phyloP scores from a whole-genome alignment of 139 green algal species.

The Volvox reticuliferus region DNA sequence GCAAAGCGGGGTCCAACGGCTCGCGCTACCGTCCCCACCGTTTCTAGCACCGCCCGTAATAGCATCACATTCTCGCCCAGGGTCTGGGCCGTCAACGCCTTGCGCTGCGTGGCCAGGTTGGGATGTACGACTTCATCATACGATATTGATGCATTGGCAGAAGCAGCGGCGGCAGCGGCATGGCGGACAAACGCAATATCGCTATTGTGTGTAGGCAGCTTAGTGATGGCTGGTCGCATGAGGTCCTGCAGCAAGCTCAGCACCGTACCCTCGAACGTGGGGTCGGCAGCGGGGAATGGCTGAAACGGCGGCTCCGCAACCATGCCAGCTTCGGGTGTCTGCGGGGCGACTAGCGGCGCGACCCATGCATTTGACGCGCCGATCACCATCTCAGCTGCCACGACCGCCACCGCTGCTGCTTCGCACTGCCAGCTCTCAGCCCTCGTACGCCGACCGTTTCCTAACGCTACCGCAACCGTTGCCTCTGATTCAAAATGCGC shows the following conservation, averaged over 20 bases:
- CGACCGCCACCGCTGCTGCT: constrained; percentile 55
- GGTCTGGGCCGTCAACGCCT: constrained; percentile 13
- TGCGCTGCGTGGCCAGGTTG: background rate
- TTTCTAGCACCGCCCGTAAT: constrained; percentile 67
- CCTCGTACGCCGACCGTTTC: background rate
- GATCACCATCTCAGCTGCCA: constrained; percentile 73
- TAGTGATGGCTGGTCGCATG: background rate
- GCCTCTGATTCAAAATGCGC: background rate
- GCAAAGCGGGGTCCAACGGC: constrained; percentile 66
- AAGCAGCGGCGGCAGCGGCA: background rate
- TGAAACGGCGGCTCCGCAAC: too few relatives aligned
- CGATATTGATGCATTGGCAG: background rate
- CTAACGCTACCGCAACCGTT: background rate
- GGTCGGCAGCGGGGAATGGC: constrained; percentile 26
- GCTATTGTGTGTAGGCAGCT: constrained; percentile 24
- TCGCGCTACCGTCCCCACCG: constrained; percentile 60
- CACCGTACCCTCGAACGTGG: constrained; percentile 23
- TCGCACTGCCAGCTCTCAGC: constrained; percentile 45
- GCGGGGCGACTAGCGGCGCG: constrained; percentile 9
- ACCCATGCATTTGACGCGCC: constrained; percentile 72
- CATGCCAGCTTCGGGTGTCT: background rate
- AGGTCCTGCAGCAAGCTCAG: constrained; percentile 53
- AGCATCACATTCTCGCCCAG: constrained; percentile 81
- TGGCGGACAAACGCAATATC: too few relatives aligned
- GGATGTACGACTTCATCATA: constrained; percentile 28